Conservation (phyloP, 192 early-diverging fungal genomes). For the Umbelopsis vinacea region DNA sequence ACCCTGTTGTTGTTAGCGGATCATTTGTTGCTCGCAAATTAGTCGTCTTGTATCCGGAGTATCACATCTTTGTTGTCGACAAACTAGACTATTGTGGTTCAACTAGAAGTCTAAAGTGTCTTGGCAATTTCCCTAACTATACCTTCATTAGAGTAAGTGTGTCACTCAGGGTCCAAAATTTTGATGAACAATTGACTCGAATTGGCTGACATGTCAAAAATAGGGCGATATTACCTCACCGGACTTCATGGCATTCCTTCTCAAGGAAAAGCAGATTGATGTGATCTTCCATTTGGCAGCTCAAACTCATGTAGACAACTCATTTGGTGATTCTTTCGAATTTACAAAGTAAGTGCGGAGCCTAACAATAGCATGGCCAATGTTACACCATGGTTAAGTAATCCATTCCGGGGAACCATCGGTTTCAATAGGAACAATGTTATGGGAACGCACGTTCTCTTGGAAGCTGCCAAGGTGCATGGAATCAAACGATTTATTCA, state of each 20-base stretch:
- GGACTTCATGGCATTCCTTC: constrained; percentile 64
- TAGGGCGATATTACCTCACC: constrained; percentile 71
- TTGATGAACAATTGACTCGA: background rate
- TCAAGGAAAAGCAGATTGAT: constrained; percentile 71
- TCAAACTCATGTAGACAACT: constrained; percentile 85
- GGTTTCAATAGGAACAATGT: constrained; percentile 63
- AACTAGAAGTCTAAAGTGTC: constrained; percentile 53
- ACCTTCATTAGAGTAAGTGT: constrained; percentile 64
- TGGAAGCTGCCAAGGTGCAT: constrained; percentile 67
- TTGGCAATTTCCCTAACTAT: constrained; percentile 57
- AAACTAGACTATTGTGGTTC: constrained; percentile 84
- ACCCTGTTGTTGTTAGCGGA: constrained; percentile 53
- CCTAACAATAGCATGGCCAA: background rate
- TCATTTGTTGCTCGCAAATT: constrained; percentile 67
- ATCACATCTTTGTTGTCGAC: constrained; percentile 68
- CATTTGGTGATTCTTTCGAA: constrained; percentile 81
- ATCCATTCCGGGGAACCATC: background rate
- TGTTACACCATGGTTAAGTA: constrained; percentile 17
- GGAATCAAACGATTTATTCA: constrained; percentile 70
- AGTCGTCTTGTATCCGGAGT: constrained; percentile 68
- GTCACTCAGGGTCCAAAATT: background rate
- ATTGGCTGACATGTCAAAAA: background rate
- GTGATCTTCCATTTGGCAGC: constrained; percentile 81
- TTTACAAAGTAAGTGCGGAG: constrained; percentile 60
- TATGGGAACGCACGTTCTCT: constrained; percentile 79